Evolutionary conservation across 139 green algal genomes (phyloP), one percentile per base, ranked within the genome.

Genomic region (Deuterostichococcus epilithicus): DNA sequence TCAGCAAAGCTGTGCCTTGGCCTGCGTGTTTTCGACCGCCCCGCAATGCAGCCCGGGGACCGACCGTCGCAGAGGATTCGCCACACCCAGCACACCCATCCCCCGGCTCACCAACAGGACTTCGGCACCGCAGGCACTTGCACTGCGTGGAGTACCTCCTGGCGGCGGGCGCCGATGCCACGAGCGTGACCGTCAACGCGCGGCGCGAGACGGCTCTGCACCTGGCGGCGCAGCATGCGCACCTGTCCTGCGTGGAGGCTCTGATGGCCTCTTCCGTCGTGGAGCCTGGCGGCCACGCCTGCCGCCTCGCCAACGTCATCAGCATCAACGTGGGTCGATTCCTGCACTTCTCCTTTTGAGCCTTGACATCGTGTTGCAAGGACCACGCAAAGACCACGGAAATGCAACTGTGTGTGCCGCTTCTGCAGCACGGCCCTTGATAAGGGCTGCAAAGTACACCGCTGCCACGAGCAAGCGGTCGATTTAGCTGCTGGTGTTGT

Each of bases 131-230:
- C 75, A 80, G 75, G 26, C 72, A 82, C 45, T 13, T 75, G 44
- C 72, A 82, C 33, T 75, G 42, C 59, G 72, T 75, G 33, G 65
- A 67, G 8, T 82, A 82, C 72, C 25, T 82, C 33, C 78, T 82
- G 44, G 44, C 42, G 42, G 65, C 77, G 8, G 78, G 78, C 26
- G 78, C 78, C 6, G 78, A 82, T 8, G 72, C 59, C 8, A 70
- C 47, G 30, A 13, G 37, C 15, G 67, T 44, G 13, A 82, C 36
- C 28, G 34, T 28, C 33, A 74, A 69, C 32, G 78, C 28, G 52
- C 52, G 52, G 13, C 52, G 78, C 13, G 78, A 82, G 26, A 82
- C 63, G 3, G 59, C 42, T 10, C 65, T 82, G 25, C 78, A 82
- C 72, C 65, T 82, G 39, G 78, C 78, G 33, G 72, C 72, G 65